These are phyloP conservation scores for Nyssa sinensis DNA, from an alignment of 148 eudicot species.

Conservation along the genomic window DNA sequence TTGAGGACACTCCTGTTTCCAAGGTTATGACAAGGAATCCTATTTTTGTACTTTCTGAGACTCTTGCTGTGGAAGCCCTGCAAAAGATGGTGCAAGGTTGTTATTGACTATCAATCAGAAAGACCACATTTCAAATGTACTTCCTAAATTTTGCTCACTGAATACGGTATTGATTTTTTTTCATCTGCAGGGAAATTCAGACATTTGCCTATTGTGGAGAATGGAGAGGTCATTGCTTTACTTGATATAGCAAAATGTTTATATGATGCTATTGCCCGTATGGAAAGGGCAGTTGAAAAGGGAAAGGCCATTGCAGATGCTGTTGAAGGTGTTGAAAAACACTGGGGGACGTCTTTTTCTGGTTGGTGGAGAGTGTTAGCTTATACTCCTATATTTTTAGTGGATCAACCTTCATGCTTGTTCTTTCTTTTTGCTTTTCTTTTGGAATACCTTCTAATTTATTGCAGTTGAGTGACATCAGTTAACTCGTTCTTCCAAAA, in stretches of 20 bases:
- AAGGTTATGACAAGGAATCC: constrained; percentile 97
- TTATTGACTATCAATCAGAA: constrained; percentile 10
- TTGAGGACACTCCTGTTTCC: constrained; percentile 87
- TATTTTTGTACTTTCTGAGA: constrained; percentile 83
- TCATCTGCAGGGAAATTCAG: constrained; percentile 82
- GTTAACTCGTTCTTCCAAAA: constrained; percentile 4
- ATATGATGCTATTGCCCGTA: constrained; percentile 94
- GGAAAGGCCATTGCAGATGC: constrained; percentile 95
- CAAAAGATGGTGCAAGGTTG: constrained; percentile 97
- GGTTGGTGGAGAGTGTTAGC: constrained; percentile 45
- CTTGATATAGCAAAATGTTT: constrained; percentile 97
- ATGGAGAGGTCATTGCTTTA: constrained; percentile 90
- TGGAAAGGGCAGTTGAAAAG: constrained; percentile 98
- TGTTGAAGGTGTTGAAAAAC: constrained; percentile 96
- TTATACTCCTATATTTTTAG: constrained; percentile 2
- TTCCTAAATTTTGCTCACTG: background rate
- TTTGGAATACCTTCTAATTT: background rate
- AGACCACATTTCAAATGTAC: background rate
- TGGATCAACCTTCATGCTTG: background rate
- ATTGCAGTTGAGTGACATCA: background rate
- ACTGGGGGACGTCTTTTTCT: constrained; percentile 76
- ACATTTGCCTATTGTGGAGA: constrained; percentile 92
- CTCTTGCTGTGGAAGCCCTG: constrained; percentile 94
- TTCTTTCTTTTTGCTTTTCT: background rate
- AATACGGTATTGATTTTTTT: constrained; percentile 6